These are phyloP conservation scores for Metschnikowia corniflorae DNA, from an alignment of 805 yeast genomes.

Conservation along the genomic window DNA sequence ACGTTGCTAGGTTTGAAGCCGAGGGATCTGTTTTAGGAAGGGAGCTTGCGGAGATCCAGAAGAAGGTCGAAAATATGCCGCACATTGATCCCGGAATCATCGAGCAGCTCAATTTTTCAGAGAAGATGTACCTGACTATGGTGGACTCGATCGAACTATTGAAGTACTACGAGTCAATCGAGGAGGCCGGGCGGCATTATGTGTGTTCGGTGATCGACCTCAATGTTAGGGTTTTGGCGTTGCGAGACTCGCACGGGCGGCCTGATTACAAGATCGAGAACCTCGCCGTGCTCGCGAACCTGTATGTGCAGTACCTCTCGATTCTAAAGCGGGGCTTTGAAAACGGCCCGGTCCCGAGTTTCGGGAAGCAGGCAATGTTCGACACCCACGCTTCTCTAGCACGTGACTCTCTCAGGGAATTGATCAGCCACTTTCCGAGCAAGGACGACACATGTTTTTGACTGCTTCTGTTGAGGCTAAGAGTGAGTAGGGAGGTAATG, in stretches of 20 bases:
- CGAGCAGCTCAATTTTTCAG: not conserved
- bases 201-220: slow-evolving; percentile 3
- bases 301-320: not conserved
- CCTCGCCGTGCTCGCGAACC: not conserved
- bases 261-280: slow-evolving; percentile 2
- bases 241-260: slow-evolving; percentile 1
- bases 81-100: not conserved
- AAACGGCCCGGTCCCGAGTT: not conserved
- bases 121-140: slow-evolving; percentile 1
- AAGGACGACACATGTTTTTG: too few species aligned
- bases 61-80: not conserved
- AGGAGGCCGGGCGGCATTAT: not conserved
- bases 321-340: slow-evolving; percentile 1
- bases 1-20: not conserved
- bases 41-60: not conserved
- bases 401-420: not conserved
- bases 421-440: not conserved
- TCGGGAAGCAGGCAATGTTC: slow-evolving; percentile 4
- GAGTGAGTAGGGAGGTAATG: too few species aligned
- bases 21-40: not conserved
- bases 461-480: too few species aligned
- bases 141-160: slow-evolving; percentile 4
- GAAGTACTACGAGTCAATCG: slow-evolving; percentile 2
- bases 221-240: slow-evolving; percentile 1
- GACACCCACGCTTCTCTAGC: not conserved